Evolutionary conservation across 352 stramenopile species (phyloP).

Genomic region (Pseudoperonospora humuli): DNA sequence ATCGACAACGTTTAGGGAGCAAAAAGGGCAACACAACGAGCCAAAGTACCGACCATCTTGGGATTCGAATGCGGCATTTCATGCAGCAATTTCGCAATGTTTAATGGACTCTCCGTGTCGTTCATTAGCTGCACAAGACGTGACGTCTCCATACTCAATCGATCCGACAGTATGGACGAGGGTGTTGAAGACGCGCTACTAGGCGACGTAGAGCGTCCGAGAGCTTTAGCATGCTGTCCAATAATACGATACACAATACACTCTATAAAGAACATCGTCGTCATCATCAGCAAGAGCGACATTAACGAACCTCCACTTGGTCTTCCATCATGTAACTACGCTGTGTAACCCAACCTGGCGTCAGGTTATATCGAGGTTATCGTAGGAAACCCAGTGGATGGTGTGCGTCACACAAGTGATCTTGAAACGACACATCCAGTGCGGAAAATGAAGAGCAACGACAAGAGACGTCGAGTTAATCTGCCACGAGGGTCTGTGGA

Average conservation of each 20-base stretch:
- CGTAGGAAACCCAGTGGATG: background rate
- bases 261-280: background rate
- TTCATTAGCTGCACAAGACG: conserved; percentile 42
- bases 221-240: background rate
- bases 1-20: background rate
- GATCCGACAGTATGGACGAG: conserved; percentile 7
- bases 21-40: background rate
- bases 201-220: conserved; percentile 7
- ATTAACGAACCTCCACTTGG: conserved; percentile 5
- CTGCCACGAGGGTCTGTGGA: too few relatives aligned
- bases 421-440: conserved; percentile 28
- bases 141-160: conserved; percentile 14
- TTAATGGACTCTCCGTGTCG: conserved; percentile 33
- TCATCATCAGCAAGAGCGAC: background rate
- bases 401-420: conserved; percentile 9
- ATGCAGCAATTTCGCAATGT: conserved; percentile 59
- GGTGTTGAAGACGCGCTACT: conserved; percentile 5
- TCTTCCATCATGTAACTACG: conserved; percentile 12
- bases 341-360: background rate
- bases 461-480: too few relatives aligned
- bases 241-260: background rate
- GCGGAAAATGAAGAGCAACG: too few relatives aligned
- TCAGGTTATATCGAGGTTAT: background rate
- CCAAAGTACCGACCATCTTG: conserved; percentile 37
- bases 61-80: conserved; percentile 57